Evolutionary conservation across 306 rosid genomes (phyloP).

Genomic region (Acacia acuminata): DNA sequence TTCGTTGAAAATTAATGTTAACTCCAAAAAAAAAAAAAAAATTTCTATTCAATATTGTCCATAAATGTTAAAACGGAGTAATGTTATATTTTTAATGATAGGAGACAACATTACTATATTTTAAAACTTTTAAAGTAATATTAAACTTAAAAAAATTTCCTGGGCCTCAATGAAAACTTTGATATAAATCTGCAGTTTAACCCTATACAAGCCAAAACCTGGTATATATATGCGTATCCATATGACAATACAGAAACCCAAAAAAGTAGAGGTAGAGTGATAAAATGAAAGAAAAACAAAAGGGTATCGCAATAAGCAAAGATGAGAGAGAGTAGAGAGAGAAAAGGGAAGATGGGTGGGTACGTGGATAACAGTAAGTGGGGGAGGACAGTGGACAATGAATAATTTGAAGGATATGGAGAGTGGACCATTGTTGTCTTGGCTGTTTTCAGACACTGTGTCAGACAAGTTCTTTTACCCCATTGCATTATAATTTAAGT

Average conservation of each 20-base stretch:
- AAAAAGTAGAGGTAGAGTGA: not conserved
- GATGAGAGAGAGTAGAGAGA: not conserved
- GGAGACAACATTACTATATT: too few species aligned
- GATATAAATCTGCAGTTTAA: too few species aligned
- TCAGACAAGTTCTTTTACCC: conserved; percentile 26
- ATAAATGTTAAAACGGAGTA: too few species aligned
- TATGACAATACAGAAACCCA: not conserved
- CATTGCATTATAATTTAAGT: not conserved
- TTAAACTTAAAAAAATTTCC: too few species aligned
- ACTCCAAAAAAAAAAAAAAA: too few species aligned
- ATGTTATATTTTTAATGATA: too few species aligned
- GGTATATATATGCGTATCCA: not conserved
- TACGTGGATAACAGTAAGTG: not conserved
- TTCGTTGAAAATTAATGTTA: too few species aligned
- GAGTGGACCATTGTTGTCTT: conserved; percentile 43
- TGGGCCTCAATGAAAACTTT: too few species aligned
- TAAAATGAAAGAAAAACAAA: not conserved
- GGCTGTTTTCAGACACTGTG: conserved; percentile 44
- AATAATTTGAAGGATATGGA: not conserved
- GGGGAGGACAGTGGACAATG: not conserved
- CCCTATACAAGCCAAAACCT: not conserved
- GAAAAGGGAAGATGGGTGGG: not conserved
- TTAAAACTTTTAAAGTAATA: too few species aligned
- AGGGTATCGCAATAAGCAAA: not conserved
- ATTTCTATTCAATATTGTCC: too few species aligned